Base-by-base conservation (phyloP, 306 rosid genomes). In the Corylus avellana region DNA sequence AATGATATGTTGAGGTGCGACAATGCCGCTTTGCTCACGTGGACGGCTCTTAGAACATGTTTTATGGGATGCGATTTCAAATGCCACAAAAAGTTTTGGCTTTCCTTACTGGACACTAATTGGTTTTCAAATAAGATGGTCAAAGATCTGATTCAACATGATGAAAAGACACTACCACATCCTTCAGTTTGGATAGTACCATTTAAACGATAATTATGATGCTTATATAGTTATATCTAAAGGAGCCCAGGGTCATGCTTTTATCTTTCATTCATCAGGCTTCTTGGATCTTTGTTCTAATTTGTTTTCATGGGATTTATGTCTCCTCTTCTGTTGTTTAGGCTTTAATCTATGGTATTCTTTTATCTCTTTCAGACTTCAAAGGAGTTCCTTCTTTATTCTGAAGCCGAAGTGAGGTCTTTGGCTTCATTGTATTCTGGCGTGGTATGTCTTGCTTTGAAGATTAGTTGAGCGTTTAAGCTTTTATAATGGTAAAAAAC, bases 371-470 rank as follows among this genome's bases (percentile, higher is more conserved):
- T 81, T 70, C 87, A 94, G 97, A 91, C 74, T 61, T 77, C 88
- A 85, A 94, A 87, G 81, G 92, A 57, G 68, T 94, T 94, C 85
- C 98, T 94, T 47, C 81, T 82, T 78, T 88, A 62, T 68, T 97
- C 97, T 62, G 98, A 94, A 88, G 97, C 93, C 49, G 92, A 92
- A 87, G 97, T 92, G 77, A 93, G 98, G 70, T 79, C 93, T 39
- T 77, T 94, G 91, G 92, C 98, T 81, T 91, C 97, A 27, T 56
- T 92, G 62, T 91, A 94, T 84, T 91, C 98, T 61, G 56, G 81
- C 7, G 97, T 94, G 97, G 98, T 94, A 87, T 63, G 97, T 80
- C 80, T 82, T 72, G 9, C 39, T 55, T 83, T 80, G 29, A 14
- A 48, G 66, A 57, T 25, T 72, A 39, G 47, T 51, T 22, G 56